Percentiles rank a stretch among this genome's conserved stretches.
Conservation (phyloP, 257 asterid species). For the Salvia miltiorrhiza region DNA sequence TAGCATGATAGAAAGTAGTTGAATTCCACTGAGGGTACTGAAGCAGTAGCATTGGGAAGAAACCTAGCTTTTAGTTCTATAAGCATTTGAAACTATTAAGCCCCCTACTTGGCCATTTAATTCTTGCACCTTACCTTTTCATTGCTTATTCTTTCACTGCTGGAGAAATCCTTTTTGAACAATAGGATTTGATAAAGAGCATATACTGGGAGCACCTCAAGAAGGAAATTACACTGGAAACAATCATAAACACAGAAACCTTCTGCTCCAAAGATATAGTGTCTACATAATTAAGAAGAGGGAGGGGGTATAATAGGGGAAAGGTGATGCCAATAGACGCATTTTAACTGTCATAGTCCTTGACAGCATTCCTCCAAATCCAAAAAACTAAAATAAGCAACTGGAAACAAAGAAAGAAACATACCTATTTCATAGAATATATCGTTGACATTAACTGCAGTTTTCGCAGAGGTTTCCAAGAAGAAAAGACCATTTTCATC, state of each 20-base stretch:
- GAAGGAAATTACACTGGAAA: not conserved
- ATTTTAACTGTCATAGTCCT: not conserved
- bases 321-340: not conserved
- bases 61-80: not conserved
- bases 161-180: not conserved
- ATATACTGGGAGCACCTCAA: not conserved
- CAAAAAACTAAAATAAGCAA: not conserved
- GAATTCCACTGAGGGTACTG: not conserved
- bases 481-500: constrained; percentile 81
- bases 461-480: constrained; percentile 81
- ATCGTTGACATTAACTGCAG: constrained; percentile 68
- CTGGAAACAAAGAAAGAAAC: constrained; percentile 14
- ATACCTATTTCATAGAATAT: constrained; percentile 70
- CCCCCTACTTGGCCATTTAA: not conserved
- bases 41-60: not conserved
- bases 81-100: not conserved
- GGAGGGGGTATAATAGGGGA: not conserved
- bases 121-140: not conserved
- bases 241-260: not conserved
- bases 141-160: not conserved
- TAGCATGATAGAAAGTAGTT: not conserved
- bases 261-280: not conserved
- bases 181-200: not conserved
- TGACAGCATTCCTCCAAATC: constrained; percentile 6
- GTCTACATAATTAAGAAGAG: not conserved